These are phyloP conservation scores for Favolaschia claudopus DNA, from an alignment of 768 basidiomycete genomes.

Conservation along the genomic window DNA sequence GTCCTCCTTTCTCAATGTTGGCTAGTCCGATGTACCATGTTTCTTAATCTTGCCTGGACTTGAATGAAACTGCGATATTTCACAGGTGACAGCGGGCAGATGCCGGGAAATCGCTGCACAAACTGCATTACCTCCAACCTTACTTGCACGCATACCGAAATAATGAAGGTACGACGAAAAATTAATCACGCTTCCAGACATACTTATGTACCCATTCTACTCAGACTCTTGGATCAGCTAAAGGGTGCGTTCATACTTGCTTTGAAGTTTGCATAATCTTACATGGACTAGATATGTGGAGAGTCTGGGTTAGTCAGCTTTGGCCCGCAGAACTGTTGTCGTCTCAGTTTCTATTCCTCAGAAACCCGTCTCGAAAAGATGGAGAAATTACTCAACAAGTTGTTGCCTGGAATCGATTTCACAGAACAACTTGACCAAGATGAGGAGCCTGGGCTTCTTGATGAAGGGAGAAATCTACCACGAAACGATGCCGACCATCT, in stretches of 20 bases:
- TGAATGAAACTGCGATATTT: constrained; percentile 20
- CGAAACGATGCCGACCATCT: constrained; percentile 46
- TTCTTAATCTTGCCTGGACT: neutral
- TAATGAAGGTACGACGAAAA: constrained; percentile 59
- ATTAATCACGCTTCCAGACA: neutral
- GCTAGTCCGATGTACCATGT: constrained; percentile 51
- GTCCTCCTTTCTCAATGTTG: neutral
- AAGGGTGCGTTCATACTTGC: constrained; percentile 52
- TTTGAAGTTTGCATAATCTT: neutral
- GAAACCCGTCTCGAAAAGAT: constrained; percentile 45
- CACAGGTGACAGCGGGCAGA: constrained; percentile 72
- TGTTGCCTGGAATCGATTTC: constrained; percentile 71
- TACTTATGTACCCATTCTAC: neutral
- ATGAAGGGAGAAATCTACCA: constrained; percentile 43
- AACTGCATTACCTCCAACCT: constrained; percentile 66
- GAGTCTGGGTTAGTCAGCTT: constrained; percentile 47
- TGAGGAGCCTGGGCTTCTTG: constrained; percentile 21
- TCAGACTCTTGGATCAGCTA: constrained; percentile 66
- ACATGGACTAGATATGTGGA: constrained; percentile 61
- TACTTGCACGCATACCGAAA: constrained; percentile 75
- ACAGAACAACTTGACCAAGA: constrained; percentile 61
- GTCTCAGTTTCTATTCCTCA: neutral
- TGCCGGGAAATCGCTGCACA: constrained; percentile 69
- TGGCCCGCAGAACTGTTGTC: neutral
- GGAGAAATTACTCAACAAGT: constrained; percentile 64